Evolutionary conservation across 2,329 filamentous ascomycete genomes (phyloP), one percentile per base, ranked within the genome.

Genomic region (Colletotrichum sp.): DNA sequence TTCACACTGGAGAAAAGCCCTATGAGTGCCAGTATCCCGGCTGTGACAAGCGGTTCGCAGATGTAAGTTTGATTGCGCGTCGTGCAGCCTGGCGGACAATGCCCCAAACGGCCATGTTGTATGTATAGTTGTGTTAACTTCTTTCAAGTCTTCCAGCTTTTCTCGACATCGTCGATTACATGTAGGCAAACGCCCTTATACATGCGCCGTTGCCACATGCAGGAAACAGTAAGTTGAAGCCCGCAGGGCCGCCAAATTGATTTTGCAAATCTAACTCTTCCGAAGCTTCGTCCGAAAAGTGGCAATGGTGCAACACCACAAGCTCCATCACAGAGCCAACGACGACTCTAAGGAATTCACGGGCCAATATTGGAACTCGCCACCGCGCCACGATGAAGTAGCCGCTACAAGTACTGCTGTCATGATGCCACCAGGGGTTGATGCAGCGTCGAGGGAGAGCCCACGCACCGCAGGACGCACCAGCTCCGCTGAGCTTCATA

Each of bases 1-100:
- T 92, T 14, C 93, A 94, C 77, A 94, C 92, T 1, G 92, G 92
- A 72, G 93, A 94, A 85, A 94, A 94, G 83, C 93, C 93, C 73
- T 92, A 94, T 78, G 89, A 91, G 79, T 94, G 93, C 80, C 89
- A 92, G 80, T 90, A 93, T 77, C 84, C 89, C 36, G 92, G 90
- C 26, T 94, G 92, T 79, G 91, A 90, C 61, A 94, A 94, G 85
- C 87, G 91, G 55, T 94, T 94, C 80, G 94, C 92, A 70, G 92
- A 94, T 84, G 92, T 93, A 84, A 78, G 91, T 38, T 58, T 52
- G 43, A 52, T 21, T 7, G 6, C 43, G 43, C 43, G 12, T 52
- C 43, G n/a, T 24, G 4, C 10, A 4, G n/a, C 7, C 6, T 13
- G n/a, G 10, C 10, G 10, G 0, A 21, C 2, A 13, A 52, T 52